Conservation (phyloP, 1,284 basidiomycete genomes). For the Microbotryum scabiosae region DNA sequence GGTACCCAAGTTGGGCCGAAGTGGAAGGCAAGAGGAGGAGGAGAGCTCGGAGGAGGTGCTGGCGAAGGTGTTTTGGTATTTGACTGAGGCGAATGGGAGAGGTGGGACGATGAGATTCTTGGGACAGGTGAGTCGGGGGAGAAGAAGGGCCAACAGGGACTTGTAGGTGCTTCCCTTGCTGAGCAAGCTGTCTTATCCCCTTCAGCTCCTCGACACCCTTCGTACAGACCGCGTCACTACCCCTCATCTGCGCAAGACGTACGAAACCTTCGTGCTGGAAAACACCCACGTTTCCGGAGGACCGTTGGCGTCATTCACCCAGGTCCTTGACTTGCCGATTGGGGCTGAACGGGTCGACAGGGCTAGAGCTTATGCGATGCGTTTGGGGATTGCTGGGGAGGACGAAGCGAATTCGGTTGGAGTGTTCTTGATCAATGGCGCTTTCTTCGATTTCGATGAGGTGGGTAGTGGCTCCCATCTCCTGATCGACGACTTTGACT, state of each 20-base stretch:
- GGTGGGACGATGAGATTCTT: slow-evolving; percentile 48
- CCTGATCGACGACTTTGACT: neutral
- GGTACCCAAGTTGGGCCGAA: slow-evolving; percentile 55
- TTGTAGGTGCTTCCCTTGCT: no score
- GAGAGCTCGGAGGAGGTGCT: slow-evolving; percentile 44
- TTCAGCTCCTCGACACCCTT: slow-evolving; percentile 2
- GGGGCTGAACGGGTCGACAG: slow-evolving; percentile 28
- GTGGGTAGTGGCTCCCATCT: slow-evolving; percentile 45
- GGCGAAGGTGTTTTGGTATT: slow-evolving; percentile 62
- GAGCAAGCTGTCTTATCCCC: no score
- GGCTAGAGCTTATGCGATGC: slow-evolving; percentile 18
- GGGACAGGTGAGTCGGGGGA: slow-evolving; percentile 9
- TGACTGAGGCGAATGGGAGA: slow-evolving; percentile 56
- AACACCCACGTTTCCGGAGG: slow-evolving; percentile 29
- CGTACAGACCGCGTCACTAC: slow-evolving; percentile 21
- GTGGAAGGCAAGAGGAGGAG: slow-evolving; percentile 48
- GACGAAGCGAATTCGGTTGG: slow-evolving; percentile 13
- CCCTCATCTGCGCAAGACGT: slow-evolving; percentile 31
- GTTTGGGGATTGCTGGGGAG: slow-evolving; percentile 14
- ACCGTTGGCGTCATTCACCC: slow-evolving; percentile 30
- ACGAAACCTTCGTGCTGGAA: slow-evolving; percentile 31
- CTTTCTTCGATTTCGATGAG: slow-evolving; percentile 59
- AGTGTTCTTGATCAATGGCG: slow-evolving; percentile 75
- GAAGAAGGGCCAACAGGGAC: no score
- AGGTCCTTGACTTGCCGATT: slow-evolving; percentile 32